phyloP scores from a whole-genome alignment of 23 red algal genomes.

The Gracilaria caudata region DNA sequence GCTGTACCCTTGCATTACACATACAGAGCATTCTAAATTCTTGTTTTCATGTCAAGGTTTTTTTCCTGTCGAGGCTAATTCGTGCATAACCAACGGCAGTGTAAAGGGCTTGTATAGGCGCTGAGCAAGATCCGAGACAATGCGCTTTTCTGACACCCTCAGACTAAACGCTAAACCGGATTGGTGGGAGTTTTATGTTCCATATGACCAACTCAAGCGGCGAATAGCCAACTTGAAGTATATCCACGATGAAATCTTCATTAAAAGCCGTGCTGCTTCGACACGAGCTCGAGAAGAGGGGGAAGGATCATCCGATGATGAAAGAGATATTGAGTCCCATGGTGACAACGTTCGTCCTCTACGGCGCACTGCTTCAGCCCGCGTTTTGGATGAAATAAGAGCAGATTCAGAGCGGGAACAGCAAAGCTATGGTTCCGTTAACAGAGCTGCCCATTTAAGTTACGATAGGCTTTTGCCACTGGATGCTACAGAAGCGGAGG shows the following conservation, averaged over 20 bases:
- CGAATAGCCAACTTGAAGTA: slow-evolving; percentile 24
- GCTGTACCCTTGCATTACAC: no score
- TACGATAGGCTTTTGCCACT: not conserved
- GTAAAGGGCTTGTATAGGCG: no score
- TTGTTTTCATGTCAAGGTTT: no score
- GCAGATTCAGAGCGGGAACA: slow-evolving; percentile 2
- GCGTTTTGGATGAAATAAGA: slow-evolving; percentile 23
- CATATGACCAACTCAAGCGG: slow-evolving; percentile 65
- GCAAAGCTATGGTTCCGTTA: slow-evolving; percentile 14
- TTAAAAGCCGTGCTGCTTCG: not conserved
- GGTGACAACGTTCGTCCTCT: not conserved
- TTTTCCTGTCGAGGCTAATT: no score
- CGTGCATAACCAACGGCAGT: no score
- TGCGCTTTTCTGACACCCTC: slow-evolving; percentile 61
- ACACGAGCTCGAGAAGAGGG: not conserved
- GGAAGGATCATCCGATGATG: slow-evolving; percentile 23
- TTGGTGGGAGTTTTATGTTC: slow-evolving; percentile 69
- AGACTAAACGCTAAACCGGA: slow-evolving; percentile 61
- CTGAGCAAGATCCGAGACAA: not conserved
- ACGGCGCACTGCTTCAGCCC: slow-evolving; percentile 15
- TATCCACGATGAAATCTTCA: slow-evolving; percentile 44
- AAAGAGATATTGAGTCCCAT: slow-evolving; percentile 6
- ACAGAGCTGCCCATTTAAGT: not conserved
- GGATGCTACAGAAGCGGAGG: slow-evolving; percentile 3
- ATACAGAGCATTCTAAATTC: no score